A percentile compares a stretch with the other conserved stretches of the same genome.
Evolutionary conservation across 2,329 filamentous ascomycete species (phyloP).

Genomic region (Xylaria multiplex): DNA sequence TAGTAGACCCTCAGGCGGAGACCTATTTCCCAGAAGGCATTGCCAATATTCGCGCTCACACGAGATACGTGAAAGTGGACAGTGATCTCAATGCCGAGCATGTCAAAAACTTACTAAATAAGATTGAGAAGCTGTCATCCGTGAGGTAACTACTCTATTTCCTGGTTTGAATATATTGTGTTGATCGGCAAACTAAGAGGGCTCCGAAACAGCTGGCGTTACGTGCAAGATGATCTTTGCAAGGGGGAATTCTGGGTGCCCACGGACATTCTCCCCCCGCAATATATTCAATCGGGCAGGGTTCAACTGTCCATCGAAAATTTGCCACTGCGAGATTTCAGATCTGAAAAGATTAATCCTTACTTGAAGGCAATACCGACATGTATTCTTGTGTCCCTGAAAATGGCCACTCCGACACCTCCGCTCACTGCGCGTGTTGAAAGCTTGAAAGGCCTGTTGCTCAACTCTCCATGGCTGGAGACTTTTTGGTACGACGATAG

Average conservation of each 20-base stretch:
- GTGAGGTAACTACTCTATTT: constrained; percentile 50
- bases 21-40: constrained; percentile 49
- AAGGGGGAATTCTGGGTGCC: constrained; percentile 51
- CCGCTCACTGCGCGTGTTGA: constrained; percentile 55
- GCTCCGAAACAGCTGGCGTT: constrained; percentile 52
- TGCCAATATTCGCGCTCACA: constrained; percentile 52
- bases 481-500: constrained; percentile 57
- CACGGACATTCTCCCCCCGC: constrained; percentile 51
- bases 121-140: constrained; percentile 52
- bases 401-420: constrained; percentile 53
- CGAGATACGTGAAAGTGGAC: constrained; percentile 54
- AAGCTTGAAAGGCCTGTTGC: constrained; percentile 56
- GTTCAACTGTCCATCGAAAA: constrained; percentile 55
- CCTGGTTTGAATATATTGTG: background rate
- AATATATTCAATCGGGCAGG: constrained; percentile 45
- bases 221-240: constrained; percentile 48
- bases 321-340: constrained; percentile 54
- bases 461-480: constrained; percentile 50
- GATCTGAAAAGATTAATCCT: constrained; percentile 48
- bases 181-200: constrained; percentile 5
- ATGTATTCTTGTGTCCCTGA: constrained; percentile 54
- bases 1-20: constrained; percentile 52
- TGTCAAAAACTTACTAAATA: constrained; percentile 51
- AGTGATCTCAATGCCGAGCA: constrained; percentile 54
- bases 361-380: constrained; percentile 55